phyloP scores from a whole-genome alignment of 805 yeast species.

The Priceomyces carsonii region DNA sequence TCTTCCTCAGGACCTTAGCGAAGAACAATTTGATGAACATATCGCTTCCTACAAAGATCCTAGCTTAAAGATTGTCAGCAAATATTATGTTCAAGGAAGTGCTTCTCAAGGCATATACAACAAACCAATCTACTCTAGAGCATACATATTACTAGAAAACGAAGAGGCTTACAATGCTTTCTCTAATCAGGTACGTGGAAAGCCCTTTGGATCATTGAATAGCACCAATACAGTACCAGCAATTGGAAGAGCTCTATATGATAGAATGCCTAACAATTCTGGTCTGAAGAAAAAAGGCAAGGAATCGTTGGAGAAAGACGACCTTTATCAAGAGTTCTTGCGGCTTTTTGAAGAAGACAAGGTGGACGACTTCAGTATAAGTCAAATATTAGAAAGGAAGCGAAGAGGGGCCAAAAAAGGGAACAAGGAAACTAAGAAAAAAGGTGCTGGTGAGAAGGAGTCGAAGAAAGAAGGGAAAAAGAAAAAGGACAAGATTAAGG shows the following conservation, averaged over 20 bases:
- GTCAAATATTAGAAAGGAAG: conserved; percentile 12
- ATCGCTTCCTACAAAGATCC: conserved; percentile 13
- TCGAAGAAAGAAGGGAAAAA: conserved; percentile 3
- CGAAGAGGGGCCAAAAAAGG: conserved; percentile 9
- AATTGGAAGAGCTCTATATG: conserved; percentile 33
- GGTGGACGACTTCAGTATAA: conserved; percentile 10
- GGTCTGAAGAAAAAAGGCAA: conserved; percentile 5
- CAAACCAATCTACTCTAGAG: conserved; percentile 40
- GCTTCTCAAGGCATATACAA: conserved; percentile 42
- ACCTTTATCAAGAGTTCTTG: conserved; percentile 12
- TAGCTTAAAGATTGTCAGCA: conserved; percentile 12
- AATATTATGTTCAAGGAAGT: conserved; percentile 44
- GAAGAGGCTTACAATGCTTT: conserved; percentile 26
- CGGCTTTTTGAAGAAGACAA: conserved; percentile 5
- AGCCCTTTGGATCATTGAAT: conserved; percentile 25
- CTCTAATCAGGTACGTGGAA: conserved; percentile 18
- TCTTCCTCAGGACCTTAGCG: conserved; percentile 42
- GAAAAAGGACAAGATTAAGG: background rate
- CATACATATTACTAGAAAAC: conserved; percentile 38
- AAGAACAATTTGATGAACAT: conserved; percentile 25
- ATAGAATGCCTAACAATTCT: conserved; percentile 15
- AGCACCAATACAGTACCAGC: conserved; percentile 32
- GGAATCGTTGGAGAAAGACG: conserved; percentile 13
- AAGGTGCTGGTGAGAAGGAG: conserved; percentile 7
- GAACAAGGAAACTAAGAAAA: conserved; percentile 7